Evolutionary conservation across 1,284 basidiomycete species (phyloP).

Genomic region (Boletus smithii): DNA sequence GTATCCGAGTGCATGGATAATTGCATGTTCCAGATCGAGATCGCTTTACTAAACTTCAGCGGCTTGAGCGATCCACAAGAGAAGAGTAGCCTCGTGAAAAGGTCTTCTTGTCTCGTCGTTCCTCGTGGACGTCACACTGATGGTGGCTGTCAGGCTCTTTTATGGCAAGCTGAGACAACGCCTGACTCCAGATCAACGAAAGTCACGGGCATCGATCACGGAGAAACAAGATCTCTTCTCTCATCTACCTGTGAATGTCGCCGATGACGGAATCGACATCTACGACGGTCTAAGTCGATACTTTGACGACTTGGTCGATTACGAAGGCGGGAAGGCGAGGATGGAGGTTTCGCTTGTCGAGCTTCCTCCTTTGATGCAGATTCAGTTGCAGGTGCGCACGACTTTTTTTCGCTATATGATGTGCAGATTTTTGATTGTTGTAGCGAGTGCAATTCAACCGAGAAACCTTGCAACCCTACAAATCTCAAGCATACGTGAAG

Average conservation of each 20-base stretch:
- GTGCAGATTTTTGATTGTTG: neutral
- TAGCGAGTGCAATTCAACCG: constrained; percentile 97
- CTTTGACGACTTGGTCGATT: constrained; percentile 88
- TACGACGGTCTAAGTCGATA: constrained; percentile 94
- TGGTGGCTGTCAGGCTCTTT: constrained; percentile 59
- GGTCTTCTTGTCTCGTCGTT: constrained; percentile 40
- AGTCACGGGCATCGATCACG: constrained; percentile 59
- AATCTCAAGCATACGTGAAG: constrained; percentile 93
- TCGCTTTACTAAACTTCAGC: constrained; percentile 78
- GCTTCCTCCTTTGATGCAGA: constrained; percentile 88
- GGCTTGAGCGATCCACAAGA: constrained; percentile 52
- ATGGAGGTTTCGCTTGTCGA: constrained; percentile 89
- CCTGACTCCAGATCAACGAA: constrained; percentile 47
- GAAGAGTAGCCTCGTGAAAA: constrained; percentile 75
- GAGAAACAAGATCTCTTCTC: constrained; percentile 92
- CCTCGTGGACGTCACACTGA: constrained; percentile 2
- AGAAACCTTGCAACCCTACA: constrained; percentile 84
- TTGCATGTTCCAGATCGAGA: constrained; percentile 97
- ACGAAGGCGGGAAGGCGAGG: constrained; percentile 80
- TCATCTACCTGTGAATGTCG: constrained; percentile 91
- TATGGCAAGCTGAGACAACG: constrained; percentile 85
- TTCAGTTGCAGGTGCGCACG: constrained; percentile 81
- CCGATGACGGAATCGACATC: constrained; percentile 81
- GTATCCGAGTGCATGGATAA: constrained; percentile 99
- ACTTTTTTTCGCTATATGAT: neutral